Percentiles rank a stretch among this genome's conserved stretches.
Evolutionary conservation across 208 protist species (phyloP).

Genomic region (Kentomonas sorsogonicus): DNA sequence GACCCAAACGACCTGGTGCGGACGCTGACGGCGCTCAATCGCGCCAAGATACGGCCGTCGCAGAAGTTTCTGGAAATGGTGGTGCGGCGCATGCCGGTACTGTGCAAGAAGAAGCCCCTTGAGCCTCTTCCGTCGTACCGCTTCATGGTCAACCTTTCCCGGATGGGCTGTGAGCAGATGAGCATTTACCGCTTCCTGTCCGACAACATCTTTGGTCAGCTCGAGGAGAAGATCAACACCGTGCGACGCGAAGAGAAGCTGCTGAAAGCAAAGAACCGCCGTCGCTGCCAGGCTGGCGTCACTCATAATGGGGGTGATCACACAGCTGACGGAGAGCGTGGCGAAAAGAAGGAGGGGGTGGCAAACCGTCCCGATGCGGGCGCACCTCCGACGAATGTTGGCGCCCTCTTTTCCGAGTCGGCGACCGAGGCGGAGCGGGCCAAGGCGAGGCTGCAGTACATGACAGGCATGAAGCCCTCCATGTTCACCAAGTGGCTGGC

Average conservation of each 20-base stretch:
- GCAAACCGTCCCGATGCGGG: too few species aligned
- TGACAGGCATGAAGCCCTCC: conserved; percentile 52
- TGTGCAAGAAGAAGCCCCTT: conserved; percentile 49
- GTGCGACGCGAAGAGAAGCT: conserved; percentile 30
- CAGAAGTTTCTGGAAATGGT: conserved; percentile 53
- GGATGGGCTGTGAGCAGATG: conserved; percentile 66
- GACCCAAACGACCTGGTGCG: conserved; percentile 54
- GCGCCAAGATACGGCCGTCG: conserved; percentile 67
- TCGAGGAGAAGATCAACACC: conserved; percentile 51
- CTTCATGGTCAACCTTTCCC: conserved; percentile 54
- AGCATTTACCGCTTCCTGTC: conserved; percentile 72
- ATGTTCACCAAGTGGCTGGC: conserved; percentile 66
- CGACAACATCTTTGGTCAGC: conserved; percentile 39
- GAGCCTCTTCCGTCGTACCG: conserved; percentile 52
- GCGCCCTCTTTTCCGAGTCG: too few species aligned
- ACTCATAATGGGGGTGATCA: too few species aligned
- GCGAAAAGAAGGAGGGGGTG: too few species aligned
- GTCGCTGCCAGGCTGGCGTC: too few species aligned
- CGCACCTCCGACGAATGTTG: too few species aligned
- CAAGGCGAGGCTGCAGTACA: conserved; percentile 25
- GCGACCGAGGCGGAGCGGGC: too few species aligned
- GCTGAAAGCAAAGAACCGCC: too few species aligned
- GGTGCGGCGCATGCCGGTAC: conserved; percentile 53
- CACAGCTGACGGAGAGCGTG: too few species aligned
- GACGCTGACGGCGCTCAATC: conserved; percentile 65